Evolutionary conservation across 768 basidiomycete species (phyloP).

Genomic region (Filobasidium wieringae): DNA sequence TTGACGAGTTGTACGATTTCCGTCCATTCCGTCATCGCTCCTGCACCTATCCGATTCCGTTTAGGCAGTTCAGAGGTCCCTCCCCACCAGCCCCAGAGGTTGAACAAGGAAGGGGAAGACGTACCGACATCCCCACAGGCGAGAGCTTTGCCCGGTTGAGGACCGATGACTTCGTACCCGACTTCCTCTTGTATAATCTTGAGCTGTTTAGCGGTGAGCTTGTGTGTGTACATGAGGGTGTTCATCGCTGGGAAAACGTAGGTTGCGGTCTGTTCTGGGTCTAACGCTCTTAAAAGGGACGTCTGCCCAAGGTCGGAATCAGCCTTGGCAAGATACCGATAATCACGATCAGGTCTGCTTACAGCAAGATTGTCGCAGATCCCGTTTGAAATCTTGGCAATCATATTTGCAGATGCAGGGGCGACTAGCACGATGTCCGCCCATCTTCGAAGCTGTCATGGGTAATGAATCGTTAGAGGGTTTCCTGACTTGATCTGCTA

Average conservation of each 20-base stretch:
- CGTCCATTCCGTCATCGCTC: slow-evolving; percentile 93
- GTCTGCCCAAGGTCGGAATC: slow-evolving; percentile 37
- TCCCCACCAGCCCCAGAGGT: background rate
- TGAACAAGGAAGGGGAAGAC: slow-evolving; percentile 23
- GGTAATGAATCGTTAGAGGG: background rate
- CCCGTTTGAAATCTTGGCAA: slow-evolving; percentile 82
- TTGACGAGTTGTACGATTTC: slow-evolving; percentile 51
- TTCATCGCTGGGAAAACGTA: slow-evolving; percentile 98
- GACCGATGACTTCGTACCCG: slow-evolving; percentile 69
- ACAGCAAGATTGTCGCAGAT: slow-evolving; percentile 72
- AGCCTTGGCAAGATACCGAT: slow-evolving; percentile 44
- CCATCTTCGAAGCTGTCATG: slow-evolving; percentile 50
- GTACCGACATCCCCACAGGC: slow-evolving; percentile 86
- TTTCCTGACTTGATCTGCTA: background rate
- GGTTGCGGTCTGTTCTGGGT: slow-evolving; percentile 64
- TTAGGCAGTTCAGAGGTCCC: background rate
- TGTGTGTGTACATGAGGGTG: slow-evolving; percentile 93
- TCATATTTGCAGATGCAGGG: slow-evolving; percentile 92
- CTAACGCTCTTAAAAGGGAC: slow-evolving; percentile 62
- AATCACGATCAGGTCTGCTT: slow-evolving; percentile 9
- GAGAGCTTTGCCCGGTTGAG: slow-evolving; percentile 64
- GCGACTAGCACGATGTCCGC: slow-evolving; percentile 90
- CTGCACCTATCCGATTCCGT: slow-evolving; percentile 49
- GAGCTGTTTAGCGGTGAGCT: slow-evolving; percentile 74
- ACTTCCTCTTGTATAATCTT: slow-evolving; percentile 61